Conservation (phyloP, 495 filamentous ascomycete species). For the Gamarada debralockiae region DNA sequence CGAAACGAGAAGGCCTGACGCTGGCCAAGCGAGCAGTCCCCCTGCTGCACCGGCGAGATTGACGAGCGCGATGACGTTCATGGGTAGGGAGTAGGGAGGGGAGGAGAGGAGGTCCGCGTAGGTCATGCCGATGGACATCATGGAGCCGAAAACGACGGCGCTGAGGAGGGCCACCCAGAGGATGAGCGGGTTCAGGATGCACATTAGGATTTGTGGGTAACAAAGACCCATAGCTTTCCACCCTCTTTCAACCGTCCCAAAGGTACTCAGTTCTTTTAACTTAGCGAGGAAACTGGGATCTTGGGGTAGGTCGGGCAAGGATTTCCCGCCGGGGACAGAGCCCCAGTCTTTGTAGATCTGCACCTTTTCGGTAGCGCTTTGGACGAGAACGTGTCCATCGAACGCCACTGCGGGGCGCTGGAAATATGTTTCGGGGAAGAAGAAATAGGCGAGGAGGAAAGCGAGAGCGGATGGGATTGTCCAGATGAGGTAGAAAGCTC, state of each 20-base stretch:
- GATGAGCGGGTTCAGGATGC: constrained; percentile 33
- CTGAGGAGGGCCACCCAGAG: constrained; percentile 37
- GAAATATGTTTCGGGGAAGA: constrained; percentile 17
- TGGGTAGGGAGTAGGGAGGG: constrained; percentile 32
- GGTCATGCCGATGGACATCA: constrained; percentile 33
- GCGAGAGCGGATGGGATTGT: background rate
- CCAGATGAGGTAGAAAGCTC: constrained; percentile 3
- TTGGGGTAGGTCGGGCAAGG: constrained; percentile 6
- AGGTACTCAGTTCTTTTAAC: constrained; percentile 2
- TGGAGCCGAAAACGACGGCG: constrained; percentile 33
- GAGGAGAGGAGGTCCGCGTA: constrained; percentile 31
- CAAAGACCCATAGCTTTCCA: constrained; percentile 12
- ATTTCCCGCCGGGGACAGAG: constrained; percentile 4
- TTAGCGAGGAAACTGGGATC: background rate
- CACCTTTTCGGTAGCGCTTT: constrained; percentile 10
- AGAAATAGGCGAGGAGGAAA: constrained; percentile 6
- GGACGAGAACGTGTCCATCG: constrained; percentile 14
- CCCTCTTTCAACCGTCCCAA: background rate
- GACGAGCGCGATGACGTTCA: constrained; percentile 29
- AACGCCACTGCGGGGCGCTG: constrained; percentile 17
- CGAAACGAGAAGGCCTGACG: constrained; percentile 21
- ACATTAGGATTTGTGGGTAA: constrained; percentile 12
- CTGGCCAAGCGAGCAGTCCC: constrained; percentile 31
- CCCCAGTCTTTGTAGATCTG: constrained; percentile 14
- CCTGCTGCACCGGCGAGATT: constrained; percentile 32